Evolutionary conservation across 306 rosid species (phyloP), one percentile per base, ranked within the genome.

Genomic region (Cucumis cinereus): DNA sequence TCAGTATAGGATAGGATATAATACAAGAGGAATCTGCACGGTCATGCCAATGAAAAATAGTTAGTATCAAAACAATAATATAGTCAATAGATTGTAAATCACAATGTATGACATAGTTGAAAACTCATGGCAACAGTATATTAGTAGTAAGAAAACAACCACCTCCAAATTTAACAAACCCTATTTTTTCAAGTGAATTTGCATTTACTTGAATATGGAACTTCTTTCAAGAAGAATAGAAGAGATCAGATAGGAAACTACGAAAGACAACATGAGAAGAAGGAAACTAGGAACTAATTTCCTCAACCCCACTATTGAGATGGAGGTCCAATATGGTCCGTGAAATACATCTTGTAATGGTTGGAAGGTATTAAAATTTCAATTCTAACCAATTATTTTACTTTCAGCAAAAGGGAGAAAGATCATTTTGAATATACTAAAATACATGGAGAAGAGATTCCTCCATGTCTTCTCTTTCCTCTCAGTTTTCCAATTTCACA

Each of bases 11-110:
- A 83, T 76, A 90, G 84, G 72, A 87, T 81, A 78, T 95, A 92
- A 82, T 88, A 87, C 91, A 91, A 78, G 77, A 91, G 96, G 85
- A 84, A 92, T 81, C 99, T 94, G 94, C 77, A 74, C 81, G 73
- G 74, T 28, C 79, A 81, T 41, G 81, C 73, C 73, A 79, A 81
- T 60, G 76, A 72, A 47, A 63, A 47, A 47, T 70, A 38, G 83
- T 86, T 74, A 86, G 77, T 73, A 22, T 47, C 47, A 30, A 73
- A 14, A 58, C 35, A 77, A 79, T 61, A 72, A 55, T 45, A 73
- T 74, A 57, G 56, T 14, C 35, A 20, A 43, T 68, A 14, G 28
- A 22, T 23, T 8, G 26, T 12, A 41, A 68, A 68, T 43, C 53
- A 68, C 11, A 22, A 68, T 43, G 10, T 22, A 68, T 22, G 24